Evolutionary conservation across 2,329 filamentous ascomycete species (phyloP).

Genomic region (Thermothelomyces thermophilus): DNA sequence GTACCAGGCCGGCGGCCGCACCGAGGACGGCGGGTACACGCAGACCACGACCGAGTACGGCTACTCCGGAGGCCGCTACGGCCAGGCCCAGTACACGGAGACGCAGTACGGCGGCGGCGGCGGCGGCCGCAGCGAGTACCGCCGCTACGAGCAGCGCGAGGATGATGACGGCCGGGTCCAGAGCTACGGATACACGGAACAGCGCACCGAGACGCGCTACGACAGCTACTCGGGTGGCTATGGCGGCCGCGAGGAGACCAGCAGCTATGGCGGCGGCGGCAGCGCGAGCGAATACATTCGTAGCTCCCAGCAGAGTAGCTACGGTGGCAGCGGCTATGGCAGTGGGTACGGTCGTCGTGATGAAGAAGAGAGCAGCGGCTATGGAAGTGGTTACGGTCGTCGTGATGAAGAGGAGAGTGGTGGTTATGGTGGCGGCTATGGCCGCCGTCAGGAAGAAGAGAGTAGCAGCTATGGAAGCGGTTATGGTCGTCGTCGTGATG

Average conservation of each 20-base stretch:
- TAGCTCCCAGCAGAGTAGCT: slow-evolving; percentile 13
- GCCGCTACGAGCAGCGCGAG: slow-evolving; percentile 53
- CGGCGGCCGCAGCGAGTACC: slow-evolving; percentile 52
- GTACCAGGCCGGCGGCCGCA: slow-evolving; percentile 42
- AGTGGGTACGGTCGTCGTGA: slow-evolving; percentile 4
- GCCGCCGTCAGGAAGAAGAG: slow-evolving; percentile 6
- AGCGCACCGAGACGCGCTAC: slow-evolving; percentile 48
- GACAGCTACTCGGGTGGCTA: slow-evolving; percentile 41
- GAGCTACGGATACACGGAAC: slow-evolving; percentile 51
- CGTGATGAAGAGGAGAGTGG: slow-evolving; percentile 23
- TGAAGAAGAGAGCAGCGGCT: slow-evolving; percentile 20
- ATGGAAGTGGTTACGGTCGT: slow-evolving; percentile 23
- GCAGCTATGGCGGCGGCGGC: slow-evolving; percentile 15
- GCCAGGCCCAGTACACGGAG: slow-evolving; percentile 53
- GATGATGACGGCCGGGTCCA: slow-evolving; percentile 32
- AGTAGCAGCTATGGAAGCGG: slow-evolving; percentile 20
- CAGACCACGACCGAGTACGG: slow-evolving; percentile 57
- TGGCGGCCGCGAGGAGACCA: slow-evolving; percentile 17
- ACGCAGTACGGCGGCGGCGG: slow-evolving; percentile 54
- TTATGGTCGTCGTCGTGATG: slow-evolving; percentile 22
- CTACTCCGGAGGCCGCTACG: slow-evolving; percentile 50
- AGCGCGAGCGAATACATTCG: slow-evolving; percentile 16
- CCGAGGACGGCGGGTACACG: slow-evolving; percentile 54
- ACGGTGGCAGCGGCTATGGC: neutral
- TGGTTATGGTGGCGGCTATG: slow-evolving; percentile 18